Conservation (phyloP, 108 stramenopile species). For the Ochromonas danica region DNA sequence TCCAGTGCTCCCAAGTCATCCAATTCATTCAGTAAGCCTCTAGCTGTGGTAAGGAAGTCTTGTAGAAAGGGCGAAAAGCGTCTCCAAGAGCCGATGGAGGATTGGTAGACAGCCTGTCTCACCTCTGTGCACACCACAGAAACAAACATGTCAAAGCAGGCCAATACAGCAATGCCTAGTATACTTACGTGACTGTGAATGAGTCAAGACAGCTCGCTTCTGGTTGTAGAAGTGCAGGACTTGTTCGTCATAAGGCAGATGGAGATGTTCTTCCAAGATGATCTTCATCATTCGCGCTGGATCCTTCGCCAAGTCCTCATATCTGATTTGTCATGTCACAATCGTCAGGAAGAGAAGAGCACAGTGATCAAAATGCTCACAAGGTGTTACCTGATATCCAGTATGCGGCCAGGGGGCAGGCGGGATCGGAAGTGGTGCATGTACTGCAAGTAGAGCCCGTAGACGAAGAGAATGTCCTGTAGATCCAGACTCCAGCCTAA, state of each 20-base stretch:
- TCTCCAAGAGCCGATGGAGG: neutral
- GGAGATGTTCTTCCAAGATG: constrained; percentile 42
- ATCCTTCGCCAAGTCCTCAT: neutral
- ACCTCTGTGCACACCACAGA: neutral
- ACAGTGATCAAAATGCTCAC: constrained; percentile 51
- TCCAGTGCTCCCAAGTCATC: neutral
- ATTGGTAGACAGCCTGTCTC: neutral
- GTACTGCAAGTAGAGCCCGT: constrained; percentile 44
- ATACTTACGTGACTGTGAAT: constrained; percentile 48
- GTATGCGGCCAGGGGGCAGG: constrained; percentile 75
- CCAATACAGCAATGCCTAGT: neutral
- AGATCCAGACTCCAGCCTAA: constrained; percentile 61
- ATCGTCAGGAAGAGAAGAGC: constrained; percentile 41
- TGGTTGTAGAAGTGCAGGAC: constrained; percentile 78
- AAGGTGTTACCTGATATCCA: constrained; percentile 70
- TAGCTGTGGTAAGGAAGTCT: neutral
- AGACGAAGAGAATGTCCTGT: constrained; percentile 68
- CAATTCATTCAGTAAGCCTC: neutral
- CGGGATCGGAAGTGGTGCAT: constrained; percentile 71
- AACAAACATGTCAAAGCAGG: neutral
- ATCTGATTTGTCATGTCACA: neutral
- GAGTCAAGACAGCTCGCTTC: constrained; percentile 78
- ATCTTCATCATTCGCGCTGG: constrained; percentile 8
- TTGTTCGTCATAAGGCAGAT: constrained; percentile 64
- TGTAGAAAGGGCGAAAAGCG: neutral